A percentile compares a stretch with the other conserved stretches of the same genome.
phyloP scores from a whole-genome alignment of 2,329 filamentous ascomycete species.

The Ascochyta fabae region DNA sequence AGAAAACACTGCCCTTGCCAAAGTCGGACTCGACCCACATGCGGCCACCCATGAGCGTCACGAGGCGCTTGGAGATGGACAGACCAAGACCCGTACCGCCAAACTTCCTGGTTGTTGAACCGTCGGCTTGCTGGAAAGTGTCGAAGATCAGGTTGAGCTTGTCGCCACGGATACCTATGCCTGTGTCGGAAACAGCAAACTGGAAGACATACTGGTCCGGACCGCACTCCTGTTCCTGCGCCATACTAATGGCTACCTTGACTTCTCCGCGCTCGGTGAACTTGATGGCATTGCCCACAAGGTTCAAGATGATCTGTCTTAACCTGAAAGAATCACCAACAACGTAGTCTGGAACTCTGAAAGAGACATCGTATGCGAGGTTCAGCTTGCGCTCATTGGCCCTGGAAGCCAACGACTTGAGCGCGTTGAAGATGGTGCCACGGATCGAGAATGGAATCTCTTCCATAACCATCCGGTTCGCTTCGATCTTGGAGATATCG shows the following conservation, averaged over 20 bases:
- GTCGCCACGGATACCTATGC: constrained; percentile 93
- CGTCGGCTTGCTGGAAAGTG: constrained; percentile 98
- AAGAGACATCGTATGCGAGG: constrained; percentile 91
- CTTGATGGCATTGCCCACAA: constrained; percentile 98
- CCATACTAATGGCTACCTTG: constrained; percentile 84
- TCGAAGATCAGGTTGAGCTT: constrained; percentile 98
- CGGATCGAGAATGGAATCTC: constrained; percentile 95
- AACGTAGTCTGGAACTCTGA: constrained; percentile 91
- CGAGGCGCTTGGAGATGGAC: constrained; percentile 92
- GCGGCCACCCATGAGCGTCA: constrained; percentile 94
- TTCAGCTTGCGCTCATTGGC: constrained; percentile 95
- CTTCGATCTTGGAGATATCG: constrained; percentile 81
- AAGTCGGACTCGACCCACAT: constrained; percentile 96
- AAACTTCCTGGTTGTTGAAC: constrained; percentile 94
- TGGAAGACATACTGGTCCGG: constrained; percentile 89
- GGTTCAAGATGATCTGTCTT: constrained; percentile 93
- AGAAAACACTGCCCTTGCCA: constrained; percentile 91
- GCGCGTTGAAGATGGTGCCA: constrained; percentile 93
- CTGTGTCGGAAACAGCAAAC: constrained; percentile 94
- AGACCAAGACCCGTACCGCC: constrained; percentile 92
- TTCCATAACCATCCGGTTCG: constrained; percentile 97
- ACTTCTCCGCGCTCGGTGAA: constrained; percentile 98
- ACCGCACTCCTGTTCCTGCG: constrained; percentile 69
- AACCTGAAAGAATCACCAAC: constrained; percentile 96
- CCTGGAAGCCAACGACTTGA: constrained; percentile 96